These are phyloP conservation scores for Vitis riparia DNA, from an alignment of 164 flowering plant species.

Conservation along the genomic window DNA sequence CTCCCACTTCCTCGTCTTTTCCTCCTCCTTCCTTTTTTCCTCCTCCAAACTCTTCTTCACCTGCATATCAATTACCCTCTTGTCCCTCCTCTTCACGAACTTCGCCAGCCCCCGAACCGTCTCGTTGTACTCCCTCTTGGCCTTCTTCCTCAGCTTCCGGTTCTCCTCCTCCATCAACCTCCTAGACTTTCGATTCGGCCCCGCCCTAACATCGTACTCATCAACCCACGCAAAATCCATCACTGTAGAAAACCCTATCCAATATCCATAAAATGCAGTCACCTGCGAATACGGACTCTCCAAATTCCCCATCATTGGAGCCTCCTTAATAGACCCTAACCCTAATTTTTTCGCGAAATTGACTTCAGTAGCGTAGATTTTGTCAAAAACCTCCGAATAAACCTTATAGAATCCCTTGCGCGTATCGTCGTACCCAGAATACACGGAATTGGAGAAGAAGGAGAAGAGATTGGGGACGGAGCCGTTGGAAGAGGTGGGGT, in stretches of 20 bases:
- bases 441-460: conserved; percentile 72
- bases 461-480: conserved; percentile 38
- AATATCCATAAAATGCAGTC: conserved; percentile 77
- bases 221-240: conserved; percentile 94
- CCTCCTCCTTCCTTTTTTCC: conserved; percentile 66
- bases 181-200: conserved; percentile 63
- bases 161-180: conserved; percentile 93
- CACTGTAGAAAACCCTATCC: conserved; percentile 75
- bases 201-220: conserved; percentile 61
- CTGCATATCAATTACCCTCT: conserved; percentile 85
- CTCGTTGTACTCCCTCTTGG: conserved; percentile 83
- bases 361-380: conserved; percentile 58
- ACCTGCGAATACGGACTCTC: conserved; percentile 73
- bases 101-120: conserved; percentile 82
- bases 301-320: conserved; percentile 83
- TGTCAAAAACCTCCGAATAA: conserved; percentile 62
- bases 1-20: conserved; percentile 49
- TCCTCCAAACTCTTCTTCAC: conserved; percentile 62
- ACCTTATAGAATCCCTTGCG: conserved; percentile 77
- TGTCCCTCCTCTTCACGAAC: conserved; percentile 96
- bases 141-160: conserved; percentile 85
- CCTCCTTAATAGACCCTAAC: conserved; percentile 52
- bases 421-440: conserved; percentile 58
- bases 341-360: conserved; percentile 56
- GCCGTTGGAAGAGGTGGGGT: conserved; percentile 22